Percentiles rank a stretch among this genome's conserved stretches.
These are phyloP conservation scores for Entomortierella lignicola DNA, from an alignment of 192 early-diverging fungal genomes.

Conservation along the genomic window DNA sequence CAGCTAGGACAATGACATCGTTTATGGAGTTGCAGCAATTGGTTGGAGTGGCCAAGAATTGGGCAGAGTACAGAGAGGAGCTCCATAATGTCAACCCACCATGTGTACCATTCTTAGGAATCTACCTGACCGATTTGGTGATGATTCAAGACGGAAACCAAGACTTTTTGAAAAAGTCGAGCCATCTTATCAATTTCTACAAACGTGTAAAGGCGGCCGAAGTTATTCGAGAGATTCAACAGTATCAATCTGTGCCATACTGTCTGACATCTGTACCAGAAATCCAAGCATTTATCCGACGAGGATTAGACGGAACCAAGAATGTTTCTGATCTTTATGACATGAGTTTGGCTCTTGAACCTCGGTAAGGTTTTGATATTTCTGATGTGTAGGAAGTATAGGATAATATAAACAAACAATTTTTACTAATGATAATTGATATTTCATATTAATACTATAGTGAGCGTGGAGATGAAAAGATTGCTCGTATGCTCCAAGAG, in stretches of 20 bases:
- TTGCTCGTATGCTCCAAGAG: slow-evolving; percentile 76
- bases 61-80: slow-evolving; percentile 81
- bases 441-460: slow-evolving; percentile 19
- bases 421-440: too few species aligned
- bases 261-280: slow-evolving; percentile 80
- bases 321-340: slow-evolving; percentile 82
- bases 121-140: slow-evolving; percentile 87
- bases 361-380: slow-evolving; percentile 61
- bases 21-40: slow-evolving; percentile 74
- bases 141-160: slow-evolving; percentile 93
- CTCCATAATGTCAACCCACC: slow-evolving; percentile 85
- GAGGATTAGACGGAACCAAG: slow-evolving; percentile 73
- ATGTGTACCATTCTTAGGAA: slow-evolving; percentile 77
- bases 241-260: slow-evolving; percentile 89
- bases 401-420: too few species aligned
- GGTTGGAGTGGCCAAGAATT: slow-evolving; percentile 88
- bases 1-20: slow-evolving; percentile 62
- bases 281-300: slow-evolving; percentile 82
- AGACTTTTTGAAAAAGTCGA: slow-evolving; percentile 70
- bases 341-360: slow-evolving; percentile 83
- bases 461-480: slow-evolving; percentile 80
- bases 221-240: slow-evolving; percentile 88
- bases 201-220: slow-evolving; percentile 90
- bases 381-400: too few species aligned
- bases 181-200: slow-evolving; percentile 90